Base-by-base conservation (phyloP, 345 rosid species). In the Syzygium oleosum region DNA sequence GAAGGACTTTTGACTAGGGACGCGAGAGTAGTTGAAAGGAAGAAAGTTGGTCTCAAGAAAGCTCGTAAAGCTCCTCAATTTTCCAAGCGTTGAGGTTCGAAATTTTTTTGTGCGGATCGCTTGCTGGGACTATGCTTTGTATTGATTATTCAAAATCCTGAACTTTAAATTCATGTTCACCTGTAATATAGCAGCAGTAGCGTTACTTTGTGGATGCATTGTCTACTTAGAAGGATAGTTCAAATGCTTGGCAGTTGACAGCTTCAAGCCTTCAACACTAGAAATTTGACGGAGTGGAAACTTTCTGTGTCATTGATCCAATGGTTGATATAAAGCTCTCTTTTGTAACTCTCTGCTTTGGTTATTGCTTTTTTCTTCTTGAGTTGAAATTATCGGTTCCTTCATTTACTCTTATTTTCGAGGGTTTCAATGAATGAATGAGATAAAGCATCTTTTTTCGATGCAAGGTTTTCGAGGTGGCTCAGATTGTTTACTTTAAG, bases 51-150 rank as follows among this genome's bases (percentile, higher is more conserved):
- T 65, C 98, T 96, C 91, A 93, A 97, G 92, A 96, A 97, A 89
- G 99, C 98, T 3, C 99, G 99, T 59, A 97, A 97, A 92, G 98
- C 98, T 54, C 99, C 98, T 27, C 98, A 96, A 84, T 96, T 46
- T 88, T 96, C 99, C 87, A 96, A 97, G 89, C 99, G 99, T 93
- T 96, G 90, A 93, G 85, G 34, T 84, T 52, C 38, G 6, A 84
- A 54, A n/a, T 16, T 25, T 84, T 54, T 54, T 54, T 46, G 41
- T 84, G 85, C 46, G 38, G 80, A 17, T 34, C 25, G 25, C 25
- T 25, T 73, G 21, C 80, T 38, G 19, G 80, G 49, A 34, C 80
- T 19, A 14, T 73, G 80, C 14, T 73, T 34, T 73, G 25, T 34
- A 7, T 34, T 34, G 12, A 34, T 73, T 73, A 73, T 34, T 73